These are phyloP conservation scores for Sordariomycetes sp. DNA, from an alignment of 2,329 filamentous ascomycete species.

Conservation along the genomic window DNA sequence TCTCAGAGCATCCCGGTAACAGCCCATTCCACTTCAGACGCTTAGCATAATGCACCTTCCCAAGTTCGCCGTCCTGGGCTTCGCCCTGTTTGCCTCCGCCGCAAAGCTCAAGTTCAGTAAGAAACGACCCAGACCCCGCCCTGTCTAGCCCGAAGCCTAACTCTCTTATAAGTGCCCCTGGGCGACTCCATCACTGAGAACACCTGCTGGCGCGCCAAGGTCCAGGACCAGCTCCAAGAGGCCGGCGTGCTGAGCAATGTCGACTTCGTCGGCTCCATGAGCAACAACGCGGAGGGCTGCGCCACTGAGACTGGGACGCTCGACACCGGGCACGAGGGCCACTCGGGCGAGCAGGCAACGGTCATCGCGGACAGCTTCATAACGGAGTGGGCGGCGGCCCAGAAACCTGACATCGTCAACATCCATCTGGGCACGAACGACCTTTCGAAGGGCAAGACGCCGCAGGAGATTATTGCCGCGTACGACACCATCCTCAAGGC, in stretches of 20 bases:
- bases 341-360: constrained; percentile 23
- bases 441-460: constrained; percentile 17
- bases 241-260: constrained; percentile 20
- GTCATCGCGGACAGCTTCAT: constrained; percentile 27
- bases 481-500: constrained; percentile 23
- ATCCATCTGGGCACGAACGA: constrained; percentile 36
- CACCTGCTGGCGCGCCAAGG: constrained; percentile 28
- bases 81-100: neutral
- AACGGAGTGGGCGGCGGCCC: constrained; percentile 21
- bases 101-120: constrained; percentile 2
- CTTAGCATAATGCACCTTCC: neutral
- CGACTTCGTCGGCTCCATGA: constrained; percentile 29
- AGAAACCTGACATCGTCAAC: constrained; percentile 27
- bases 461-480: constrained; percentile 22
- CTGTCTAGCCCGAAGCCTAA: neutral
- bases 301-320: constrained; percentile 17
- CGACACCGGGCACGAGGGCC: constrained; percentile 29
- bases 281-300: constrained; percentile 25
- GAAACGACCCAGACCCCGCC: neutral
- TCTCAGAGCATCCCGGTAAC: no score
- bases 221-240: constrained; percentile 25
- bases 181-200: constrained; percentile 33
- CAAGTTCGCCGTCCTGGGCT: neutral
- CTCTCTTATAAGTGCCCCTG: constrained; percentile 16
- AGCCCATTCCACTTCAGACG: neutral